These are phyloP conservation scores for Eremomyces bilateralis DNA, from an alignment of 495 filamentous ascomycete species.

Conservation along the genomic window DNA sequence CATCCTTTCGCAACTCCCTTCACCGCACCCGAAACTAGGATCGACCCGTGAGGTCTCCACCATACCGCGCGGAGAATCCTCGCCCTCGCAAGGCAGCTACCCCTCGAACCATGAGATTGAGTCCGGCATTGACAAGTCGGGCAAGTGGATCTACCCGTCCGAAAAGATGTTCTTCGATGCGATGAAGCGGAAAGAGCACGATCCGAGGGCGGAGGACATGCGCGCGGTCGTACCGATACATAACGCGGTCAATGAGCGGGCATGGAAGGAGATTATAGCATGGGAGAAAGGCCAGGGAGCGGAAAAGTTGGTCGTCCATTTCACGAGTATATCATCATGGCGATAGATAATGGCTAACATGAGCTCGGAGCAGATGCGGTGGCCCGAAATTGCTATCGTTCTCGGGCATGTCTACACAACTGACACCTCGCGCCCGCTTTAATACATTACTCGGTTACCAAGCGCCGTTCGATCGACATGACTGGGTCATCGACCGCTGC, in stretches of 20 bases:
- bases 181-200: slow-evolving; percentile 59
- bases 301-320: slow-evolving; percentile 22
- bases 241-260: slow-evolving; percentile 54
- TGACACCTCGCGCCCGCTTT: slow-evolving; percentile 65
- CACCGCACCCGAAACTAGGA: slow-evolving; percentile 18
- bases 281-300: slow-evolving; percentile 56
- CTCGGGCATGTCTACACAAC: slow-evolving; percentile 32
- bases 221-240: slow-evolving; percentile 86
- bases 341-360: slow-evolving; percentile 2
- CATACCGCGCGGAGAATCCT: slow-evolving; percentile 43
- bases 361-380: slow-evolving; percentile 33
- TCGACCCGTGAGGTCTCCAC: slow-evolving; percentile 55
- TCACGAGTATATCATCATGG: not conserved
- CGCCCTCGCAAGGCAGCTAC: slow-evolving; percentile 17
- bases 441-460: slow-evolving; percentile 73
- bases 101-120: slow-evolving; percentile 53
- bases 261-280: slow-evolving; percentile 24
- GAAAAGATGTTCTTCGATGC: slow-evolving; percentile 93
- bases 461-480: slow-evolving; percentile 82
- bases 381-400: slow-evolving; percentile 75
- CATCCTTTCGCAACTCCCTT: slow-evolving; percentile 12
- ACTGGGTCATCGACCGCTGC: slow-evolving; percentile 91
- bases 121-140: slow-evolving; percentile 40
- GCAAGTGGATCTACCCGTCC: slow-evolving; percentile 93
- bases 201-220: slow-evolving; percentile 47